Evolutionary conservation across 306 rosid genomes (phyloP).

Genomic region (Dalbergia cultrata): DNA sequence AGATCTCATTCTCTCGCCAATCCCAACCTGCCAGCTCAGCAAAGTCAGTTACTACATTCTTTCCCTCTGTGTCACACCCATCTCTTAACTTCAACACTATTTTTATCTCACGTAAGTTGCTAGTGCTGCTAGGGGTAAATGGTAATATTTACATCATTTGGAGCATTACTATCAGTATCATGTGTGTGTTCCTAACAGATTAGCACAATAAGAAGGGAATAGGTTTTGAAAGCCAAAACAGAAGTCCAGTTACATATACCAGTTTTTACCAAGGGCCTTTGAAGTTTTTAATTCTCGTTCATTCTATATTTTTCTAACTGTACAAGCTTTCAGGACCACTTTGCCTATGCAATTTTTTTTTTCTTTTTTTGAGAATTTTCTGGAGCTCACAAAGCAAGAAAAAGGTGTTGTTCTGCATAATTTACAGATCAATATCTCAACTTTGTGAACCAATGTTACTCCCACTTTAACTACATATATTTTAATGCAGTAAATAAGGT

Average conservation of each 20-base stretch:
- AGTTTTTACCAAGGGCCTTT: background rate
- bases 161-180: no score
- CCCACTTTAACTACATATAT: background rate
- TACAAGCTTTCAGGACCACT: conserved; percentile 11
- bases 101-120: no score
- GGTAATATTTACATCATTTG: no score
- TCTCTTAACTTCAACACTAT: no score
- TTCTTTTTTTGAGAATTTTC: background rate
- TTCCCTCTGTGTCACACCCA: no score
- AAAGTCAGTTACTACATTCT: no score
- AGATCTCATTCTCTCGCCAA: no score
- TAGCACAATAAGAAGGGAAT: conserved; percentile 18
- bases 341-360: background rate
- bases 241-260: background rate
- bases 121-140: no score
- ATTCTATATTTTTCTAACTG: background rate
- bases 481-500: no score
- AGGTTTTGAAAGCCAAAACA: conserved; percentile 9
- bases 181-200: no score
- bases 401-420: no score
- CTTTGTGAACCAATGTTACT: background rate
- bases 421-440: background rate
- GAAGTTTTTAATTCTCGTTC: conserved; percentile 24
- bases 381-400: background rate
- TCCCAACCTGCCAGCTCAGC: no score